These are phyloP conservation scores for Scutellospora calospora DNA, from an alignment of 371 early-diverging fungal genomes.

Conservation along the genomic window DNA sequence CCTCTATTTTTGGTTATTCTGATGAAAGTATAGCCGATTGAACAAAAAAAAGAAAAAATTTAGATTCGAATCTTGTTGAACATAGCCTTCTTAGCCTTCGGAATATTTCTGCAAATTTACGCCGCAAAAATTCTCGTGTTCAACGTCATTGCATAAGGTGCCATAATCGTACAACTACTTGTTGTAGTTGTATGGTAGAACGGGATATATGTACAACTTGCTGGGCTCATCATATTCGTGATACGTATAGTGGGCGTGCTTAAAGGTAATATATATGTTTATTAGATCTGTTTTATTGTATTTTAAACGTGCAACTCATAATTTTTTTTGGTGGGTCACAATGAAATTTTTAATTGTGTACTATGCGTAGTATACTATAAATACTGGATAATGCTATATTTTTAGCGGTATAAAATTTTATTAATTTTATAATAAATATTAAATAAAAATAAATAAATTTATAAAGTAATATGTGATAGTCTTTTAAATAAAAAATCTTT, in stretches of 20 bases:
- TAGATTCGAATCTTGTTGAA: background rate
- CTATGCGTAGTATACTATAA: background rate
- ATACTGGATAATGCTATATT: background rate
- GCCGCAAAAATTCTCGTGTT: background rate
- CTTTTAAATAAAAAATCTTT: too few species aligned
- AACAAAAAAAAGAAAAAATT: background rate
- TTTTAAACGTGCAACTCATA: too few species aligned
- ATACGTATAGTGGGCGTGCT: background rate
- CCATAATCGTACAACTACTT: too few species aligned
- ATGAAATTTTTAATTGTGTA: too few species aligned
- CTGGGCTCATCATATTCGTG: background rate
- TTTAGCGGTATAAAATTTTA: too few species aligned
- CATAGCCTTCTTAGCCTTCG: background rate
- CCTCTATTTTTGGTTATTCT: background rate
- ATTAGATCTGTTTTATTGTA: too few species aligned
- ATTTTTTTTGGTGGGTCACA: too few species aligned
- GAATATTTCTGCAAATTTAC: background rate
- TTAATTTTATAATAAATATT: too few species aligned
- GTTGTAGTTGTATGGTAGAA: background rate
- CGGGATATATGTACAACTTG: slow-evolving; percentile 6
- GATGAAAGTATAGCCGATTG: background rate
- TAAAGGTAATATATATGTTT: background rate
- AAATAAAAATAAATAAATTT: too few species aligned
- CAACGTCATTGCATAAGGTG: background rate
- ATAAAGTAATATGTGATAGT: too few species aligned